A percentile compares a stretch with the other conserved stretches of the same genome.
Conservation (phyloP, 148 eudicot species). For the Dysphania ambrosioides region DNA sequence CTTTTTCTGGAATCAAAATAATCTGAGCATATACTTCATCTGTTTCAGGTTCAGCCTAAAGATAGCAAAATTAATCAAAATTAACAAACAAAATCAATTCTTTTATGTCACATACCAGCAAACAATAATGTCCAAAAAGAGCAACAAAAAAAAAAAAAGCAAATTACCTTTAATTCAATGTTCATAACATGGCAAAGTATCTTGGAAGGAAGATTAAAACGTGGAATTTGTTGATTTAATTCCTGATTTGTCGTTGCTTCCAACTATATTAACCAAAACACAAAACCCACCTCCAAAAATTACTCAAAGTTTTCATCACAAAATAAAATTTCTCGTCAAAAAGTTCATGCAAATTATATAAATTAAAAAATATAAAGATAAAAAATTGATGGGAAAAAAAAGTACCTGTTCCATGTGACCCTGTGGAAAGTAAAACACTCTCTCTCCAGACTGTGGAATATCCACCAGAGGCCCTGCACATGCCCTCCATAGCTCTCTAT, state of each 20-base stretch:
- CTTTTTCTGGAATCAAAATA: conserved; percentile 56
- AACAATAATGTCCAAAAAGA: conserved; percentile 1
- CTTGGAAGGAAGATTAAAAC: conserved; percentile 60
- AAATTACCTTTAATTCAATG: conserved; percentile 52
- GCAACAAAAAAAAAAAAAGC: neutral
- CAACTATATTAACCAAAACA: conserved; percentile 40
- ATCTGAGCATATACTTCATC: conserved; percentile 94
- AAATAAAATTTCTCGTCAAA: neutral
- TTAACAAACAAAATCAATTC: conserved; percentile 12
- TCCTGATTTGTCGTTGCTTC: conserved; percentile 75
- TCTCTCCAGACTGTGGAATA: conserved; percentile 57
- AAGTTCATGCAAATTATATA: neutral
- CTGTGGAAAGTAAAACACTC: conserved; percentile 86
- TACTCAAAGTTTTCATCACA: neutral
- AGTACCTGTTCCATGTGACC: conserved; percentile 93
- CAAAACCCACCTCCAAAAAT: conserved; percentile 20
- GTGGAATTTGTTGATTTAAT: conserved; percentile 53
- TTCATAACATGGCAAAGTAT: conserved; percentile 64
- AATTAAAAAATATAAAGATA: too few relatives aligned
- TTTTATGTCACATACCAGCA: conserved; percentile 3
- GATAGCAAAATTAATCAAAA: too few relatives aligned
- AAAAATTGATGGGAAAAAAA: neutral
- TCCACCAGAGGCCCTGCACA: conserved; percentile 91
- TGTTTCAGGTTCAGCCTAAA: conserved; percentile 82
- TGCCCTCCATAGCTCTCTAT: conserved; percentile 85